Percentiles rank a stretch among this genome's conserved stretches.
These are phyloP conservation scores for Micractinium sp. DNA, from an alignment of 139 green algal genomes.

Conservation along the genomic window DNA sequence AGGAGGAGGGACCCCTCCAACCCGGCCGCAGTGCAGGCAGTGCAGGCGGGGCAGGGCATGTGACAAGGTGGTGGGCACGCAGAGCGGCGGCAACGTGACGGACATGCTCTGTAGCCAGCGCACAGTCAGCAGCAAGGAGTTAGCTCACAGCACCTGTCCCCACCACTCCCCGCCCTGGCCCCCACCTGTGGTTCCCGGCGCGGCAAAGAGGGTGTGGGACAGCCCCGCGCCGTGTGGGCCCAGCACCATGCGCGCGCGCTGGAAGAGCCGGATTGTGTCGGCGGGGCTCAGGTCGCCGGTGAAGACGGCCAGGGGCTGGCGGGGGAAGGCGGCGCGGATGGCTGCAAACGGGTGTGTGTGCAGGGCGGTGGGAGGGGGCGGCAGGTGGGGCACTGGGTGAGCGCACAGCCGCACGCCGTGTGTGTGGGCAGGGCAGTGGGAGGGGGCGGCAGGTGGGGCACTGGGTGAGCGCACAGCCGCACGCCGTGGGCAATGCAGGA, in stretches of 20 bases:
- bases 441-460: neutral
- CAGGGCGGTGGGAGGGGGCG: neutral
- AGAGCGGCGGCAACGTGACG: too few relatives aligned
- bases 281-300: neutral
- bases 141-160: neutral
- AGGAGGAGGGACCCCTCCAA: too few relatives aligned
- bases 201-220: constrained; percentile 47
- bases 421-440: too few relatives aligned
- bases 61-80: neutral
- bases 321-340: constrained; percentile 29
- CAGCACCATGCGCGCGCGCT: constrained; percentile 40
- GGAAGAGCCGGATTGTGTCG: constrained; percentile 39
- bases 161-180: neutral
- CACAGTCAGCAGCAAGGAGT: neutral
- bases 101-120: too few relatives aligned
- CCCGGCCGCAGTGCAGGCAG: too few relatives aligned
- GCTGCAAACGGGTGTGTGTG: neutral
- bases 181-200: constrained; percentile 39
- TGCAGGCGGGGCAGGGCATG: neutral
- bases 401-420: neutral
- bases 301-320: constrained; percentile 31
- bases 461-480: too few relatives aligned
- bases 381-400: neutral
- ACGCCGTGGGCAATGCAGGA: neutral
- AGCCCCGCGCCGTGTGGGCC: constrained; percentile 50